A percentile compares a stretch with the other conserved stretches of the same genome.
Evolutionary conservation across 352 stramenopile species (phyloP).

Genomic region (Pythium dissotocum): DNA sequence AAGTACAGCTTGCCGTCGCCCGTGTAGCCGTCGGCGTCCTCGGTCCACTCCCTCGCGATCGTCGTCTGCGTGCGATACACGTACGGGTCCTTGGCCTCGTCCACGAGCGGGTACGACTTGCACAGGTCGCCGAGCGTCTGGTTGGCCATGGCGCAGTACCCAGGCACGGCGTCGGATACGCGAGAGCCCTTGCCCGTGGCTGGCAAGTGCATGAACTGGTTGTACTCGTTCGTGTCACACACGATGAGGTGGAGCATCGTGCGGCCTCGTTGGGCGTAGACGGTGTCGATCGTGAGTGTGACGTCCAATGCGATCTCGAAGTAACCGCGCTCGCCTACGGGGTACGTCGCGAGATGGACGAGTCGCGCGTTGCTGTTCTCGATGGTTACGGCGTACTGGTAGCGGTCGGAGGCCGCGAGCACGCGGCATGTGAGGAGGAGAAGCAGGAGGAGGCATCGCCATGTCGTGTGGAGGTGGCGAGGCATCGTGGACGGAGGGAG

Average conservation of each 20-base stretch:
- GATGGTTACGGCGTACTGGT: slow-evolving; percentile 22
- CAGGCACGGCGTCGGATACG: slow-evolving; percentile 18
- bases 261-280: slow-evolving; percentile 29
- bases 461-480: background rate
- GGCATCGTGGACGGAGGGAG: background rate
- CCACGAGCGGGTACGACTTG: slow-evolving; percentile 43
- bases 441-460: background rate
- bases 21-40: slow-evolving; percentile 12
- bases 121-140: slow-evolving; percentile 53
- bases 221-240: slow-evolving; percentile 31
- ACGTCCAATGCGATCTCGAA: slow-evolving; percentile 51
- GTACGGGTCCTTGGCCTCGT: slow-evolving; percentile 34
- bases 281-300: slow-evolving; percentile 35
- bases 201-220: slow-evolving; percentile 14
- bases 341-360: slow-evolving; percentile 39
- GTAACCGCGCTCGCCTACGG: slow-evolving; percentile 35
- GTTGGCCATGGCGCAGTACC: slow-evolving; percentile 54
- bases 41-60: slow-evolving; percentile 10
- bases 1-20: slow-evolving; percentile 36
- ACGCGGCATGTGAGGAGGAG: background rate
- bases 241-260: slow-evolving; percentile 53
- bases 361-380: slow-evolving; percentile 21
- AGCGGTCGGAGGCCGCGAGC: background rate
- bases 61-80: slow-evolving; percentile 45
- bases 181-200: slow-evolving; percentile 9